phyloP scores from a whole-genome alignment of 305 asterid species.

The Stenogyne calaminthoides region DNA sequence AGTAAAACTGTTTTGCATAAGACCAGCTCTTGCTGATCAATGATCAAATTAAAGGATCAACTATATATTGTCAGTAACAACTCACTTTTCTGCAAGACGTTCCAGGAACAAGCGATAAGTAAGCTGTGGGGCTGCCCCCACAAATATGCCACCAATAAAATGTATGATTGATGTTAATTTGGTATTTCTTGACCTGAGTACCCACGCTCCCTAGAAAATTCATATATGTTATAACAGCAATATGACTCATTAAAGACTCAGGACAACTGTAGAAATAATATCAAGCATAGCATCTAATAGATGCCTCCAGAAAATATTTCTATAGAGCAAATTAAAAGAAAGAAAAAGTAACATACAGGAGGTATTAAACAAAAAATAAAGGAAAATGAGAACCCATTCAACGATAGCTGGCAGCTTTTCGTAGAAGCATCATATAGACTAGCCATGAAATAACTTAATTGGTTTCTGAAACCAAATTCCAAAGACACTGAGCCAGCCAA shows the following conservation, averaged over 20 bases:
- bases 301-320: not conserved
- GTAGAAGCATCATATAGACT: slow-evolving; percentile 12
- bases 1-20: no score
- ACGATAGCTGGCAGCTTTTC: not conserved
- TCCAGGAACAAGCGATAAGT: slow-evolving; percentile 92
- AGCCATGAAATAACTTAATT: not conserved
- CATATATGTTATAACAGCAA: slow-evolving; percentile 25
- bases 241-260: not conserved
- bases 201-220: slow-evolving; percentile 87
- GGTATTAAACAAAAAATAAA: slow-evolving; percentile 1
- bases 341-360: not conserved
- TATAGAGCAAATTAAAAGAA: not conserved
- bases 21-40: no score
- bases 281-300: not conserved
- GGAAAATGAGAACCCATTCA: not conserved
- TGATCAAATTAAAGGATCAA: slow-evolving; percentile 2
- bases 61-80: slow-evolving; percentile 5
- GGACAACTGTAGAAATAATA: slow-evolving; percentile 2
- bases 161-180: slow-evolving; percentile 63
- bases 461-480: slow-evolving; percentile 9
- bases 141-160: slow-evolving; percentile 94
- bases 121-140: slow-evolving; percentile 99
- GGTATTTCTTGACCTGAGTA: slow-evolving; percentile 65
- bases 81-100: slow-evolving; percentile 81
- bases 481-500: not conserved